These are phyloP conservation scores for Lotus japonicus DNA, from an alignment of 306 rosid species.

Conservation along the genomic window DNA sequence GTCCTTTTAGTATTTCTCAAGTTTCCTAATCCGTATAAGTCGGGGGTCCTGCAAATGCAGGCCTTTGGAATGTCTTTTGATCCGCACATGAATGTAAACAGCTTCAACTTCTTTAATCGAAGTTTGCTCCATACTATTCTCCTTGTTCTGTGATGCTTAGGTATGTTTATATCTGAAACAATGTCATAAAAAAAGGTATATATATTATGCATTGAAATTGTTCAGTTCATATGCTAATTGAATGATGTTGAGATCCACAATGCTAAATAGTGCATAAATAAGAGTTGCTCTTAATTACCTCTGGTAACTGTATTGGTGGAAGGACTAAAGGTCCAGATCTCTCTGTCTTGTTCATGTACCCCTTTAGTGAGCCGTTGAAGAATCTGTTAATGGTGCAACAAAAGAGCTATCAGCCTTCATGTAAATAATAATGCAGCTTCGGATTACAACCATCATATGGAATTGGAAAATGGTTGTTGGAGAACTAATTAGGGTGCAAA, in stretches of 20 bases:
- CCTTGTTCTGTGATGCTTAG: slow-evolving; percentile 18
- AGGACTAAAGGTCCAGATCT: slow-evolving; percentile 17
- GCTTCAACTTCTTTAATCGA: slow-evolving; percentile 30
- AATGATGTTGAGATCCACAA: too few relatives aligned
- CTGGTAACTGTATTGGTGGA: not conserved
- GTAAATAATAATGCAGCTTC: not conserved
- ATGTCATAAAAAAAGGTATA: not conserved
- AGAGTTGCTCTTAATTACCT: not conserved
- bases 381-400: slow-evolving; percentile 29
- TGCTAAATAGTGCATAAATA: not conserved
- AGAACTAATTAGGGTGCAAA: not conserved
- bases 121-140: slow-evolving; percentile 17
- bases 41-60: slow-evolving; percentile 36
- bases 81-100: slow-evolving; percentile 29
- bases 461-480: not conserved
- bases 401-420: not conserved
- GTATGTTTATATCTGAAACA: slow-evolving; percentile 35
- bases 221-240: too few relatives aligned
- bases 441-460: not conserved
- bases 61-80: slow-evolving; percentile 38
- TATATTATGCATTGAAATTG: not conserved
- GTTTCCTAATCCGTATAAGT: slow-evolving; percentile 25
- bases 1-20: slow-evolving; percentile 16
- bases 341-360: slow-evolving; percentile 25
- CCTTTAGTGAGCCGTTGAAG: slow-evolving; percentile 41